phyloP scores from a whole-genome alignment of 805 yeast species.

The Candida germanica region DNA sequence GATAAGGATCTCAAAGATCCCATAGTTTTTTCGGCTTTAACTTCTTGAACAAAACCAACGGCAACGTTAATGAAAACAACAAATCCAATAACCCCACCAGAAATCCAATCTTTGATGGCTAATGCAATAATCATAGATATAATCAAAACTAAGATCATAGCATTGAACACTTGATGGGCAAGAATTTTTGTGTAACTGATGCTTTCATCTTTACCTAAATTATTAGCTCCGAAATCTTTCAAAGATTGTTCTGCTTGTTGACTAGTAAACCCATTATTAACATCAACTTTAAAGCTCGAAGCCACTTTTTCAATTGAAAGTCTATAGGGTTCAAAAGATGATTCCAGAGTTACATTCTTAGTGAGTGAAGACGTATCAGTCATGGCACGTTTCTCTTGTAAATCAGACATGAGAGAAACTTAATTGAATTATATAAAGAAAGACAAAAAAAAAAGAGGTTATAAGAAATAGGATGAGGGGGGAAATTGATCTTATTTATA shows the following conservation, averaged over 20 bases:
- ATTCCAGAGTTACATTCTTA: constrained; percentile 5
- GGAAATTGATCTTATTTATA: constrained; percentile 1
- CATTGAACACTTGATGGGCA: constrained; percentile 38
- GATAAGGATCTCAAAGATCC: constrained; percentile 46
- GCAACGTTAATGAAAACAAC: constrained; percentile 45
- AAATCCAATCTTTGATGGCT: constrained; percentile 38
- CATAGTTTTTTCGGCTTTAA: constrained; percentile 50
- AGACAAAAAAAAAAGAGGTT: background rate
- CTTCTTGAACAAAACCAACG: constrained; percentile 50
- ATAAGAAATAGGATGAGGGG: background rate
- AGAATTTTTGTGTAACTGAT: constrained; percentile 27
- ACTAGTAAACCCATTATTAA: constrained; percentile 44
- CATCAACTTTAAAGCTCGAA: constrained; percentile 37
- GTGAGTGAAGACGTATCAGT: constrained; percentile 13
- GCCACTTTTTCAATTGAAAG: constrained; percentile 36
- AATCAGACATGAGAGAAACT: constrained; percentile 3
- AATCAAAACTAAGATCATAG: constrained; percentile 37
- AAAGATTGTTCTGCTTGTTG: constrained; percentile 14
- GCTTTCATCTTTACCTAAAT: constrained; percentile 27
- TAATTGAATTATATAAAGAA: background rate
- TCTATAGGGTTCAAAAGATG: constrained; percentile 24
- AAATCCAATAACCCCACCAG: constrained; percentile 44
- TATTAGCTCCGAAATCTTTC: constrained; percentile 22
- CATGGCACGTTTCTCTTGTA: constrained; percentile 10
- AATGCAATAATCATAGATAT: constrained; percentile 37